phyloP scores from a whole-genome alignment of 1,284 basidiomycete species.

The Golubevia sp. region DNA sequence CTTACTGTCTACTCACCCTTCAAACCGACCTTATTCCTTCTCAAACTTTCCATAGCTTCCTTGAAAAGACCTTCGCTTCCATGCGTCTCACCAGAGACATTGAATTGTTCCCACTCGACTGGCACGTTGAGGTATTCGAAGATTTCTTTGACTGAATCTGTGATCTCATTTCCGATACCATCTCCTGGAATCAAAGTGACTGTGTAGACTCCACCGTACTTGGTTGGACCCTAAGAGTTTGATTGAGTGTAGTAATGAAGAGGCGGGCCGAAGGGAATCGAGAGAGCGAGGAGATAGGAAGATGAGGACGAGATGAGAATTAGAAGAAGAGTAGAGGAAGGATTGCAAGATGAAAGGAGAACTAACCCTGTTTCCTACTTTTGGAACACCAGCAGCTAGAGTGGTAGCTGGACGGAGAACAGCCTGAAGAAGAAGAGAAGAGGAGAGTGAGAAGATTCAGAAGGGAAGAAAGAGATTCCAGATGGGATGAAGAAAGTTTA shows the following conservation, averaged over 20 bases:
- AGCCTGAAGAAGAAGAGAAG: no score
- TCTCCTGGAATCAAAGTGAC: constrained; percentile 68
- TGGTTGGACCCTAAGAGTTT: constrained; percentile 8
- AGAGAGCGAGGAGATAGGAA: constrained; percentile 83
- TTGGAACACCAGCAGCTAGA: constrained; percentile 78
- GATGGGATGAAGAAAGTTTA: no score
- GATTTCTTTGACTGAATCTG: constrained; percentile 98
- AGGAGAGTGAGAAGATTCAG: no score
- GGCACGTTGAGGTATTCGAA: constrained; percentile 97
- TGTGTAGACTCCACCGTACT: constrained; percentile 10
- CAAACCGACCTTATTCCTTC: constrained; percentile 95
- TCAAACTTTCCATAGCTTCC: constrained; percentile 93
- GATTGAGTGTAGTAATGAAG: not conserved
- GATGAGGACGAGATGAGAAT: not conserved
- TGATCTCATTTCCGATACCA: constrained; percentile 95
- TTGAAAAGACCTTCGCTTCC: constrained; percentile 93
- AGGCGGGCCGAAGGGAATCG: constrained; percentile 64
- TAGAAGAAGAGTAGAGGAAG: constrained; percentile 4
- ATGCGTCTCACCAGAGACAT: constrained; percentile 94
- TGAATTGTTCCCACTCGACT: constrained; percentile 99
- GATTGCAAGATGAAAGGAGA: constrained; percentile 4
- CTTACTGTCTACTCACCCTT: constrained; percentile 73
- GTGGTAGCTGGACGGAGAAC: constrained; percentile 69
- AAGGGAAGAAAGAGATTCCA: no score
- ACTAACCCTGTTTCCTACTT: constrained; percentile 72